phyloP scores from a whole-genome alignment of 1,139 yeast genomes.

The Diutina ranongensis region DNA sequence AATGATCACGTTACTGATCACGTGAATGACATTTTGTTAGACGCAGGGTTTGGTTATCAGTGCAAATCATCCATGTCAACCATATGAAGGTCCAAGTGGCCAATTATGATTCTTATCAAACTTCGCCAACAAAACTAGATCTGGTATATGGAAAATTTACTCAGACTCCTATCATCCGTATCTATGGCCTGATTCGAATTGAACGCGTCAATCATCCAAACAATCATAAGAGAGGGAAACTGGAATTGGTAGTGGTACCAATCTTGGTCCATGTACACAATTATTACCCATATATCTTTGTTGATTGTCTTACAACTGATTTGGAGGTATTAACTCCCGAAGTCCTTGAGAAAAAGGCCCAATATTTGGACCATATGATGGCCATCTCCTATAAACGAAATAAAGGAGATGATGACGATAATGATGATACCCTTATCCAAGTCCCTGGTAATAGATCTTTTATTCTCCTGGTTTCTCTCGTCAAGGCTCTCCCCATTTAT shows the following conservation, averaged over 20 bases:
- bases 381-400: slow-evolving; percentile 8
- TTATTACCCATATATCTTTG: slow-evolving; percentile 67
- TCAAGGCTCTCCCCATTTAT: slow-evolving; percentile 73
- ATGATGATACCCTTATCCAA: slow-evolving; percentile 9
- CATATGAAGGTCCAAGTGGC: slow-evolving; percentile 31
- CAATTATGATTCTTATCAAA: slow-evolving; percentile 56
- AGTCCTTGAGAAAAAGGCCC: slow-evolving; percentile 6
- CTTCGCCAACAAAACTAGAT: slow-evolving; percentile 23
- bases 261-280: slow-evolving; percentile 66
- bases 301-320: slow-evolving; percentile 27
- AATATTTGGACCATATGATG: slow-evolving; percentile 8
- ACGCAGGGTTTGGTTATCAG: no score
- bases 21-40: neutral
- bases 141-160: slow-evolving; percentile 20
- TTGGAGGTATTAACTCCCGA: slow-evolving; percentile 9
- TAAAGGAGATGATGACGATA: slow-evolving; percentile 9
- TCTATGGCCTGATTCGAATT: slow-evolving; percentile 49
- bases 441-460: slow-evolving; percentile 20
- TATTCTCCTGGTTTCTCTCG: slow-evolving; percentile 56
- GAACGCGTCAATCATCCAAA: slow-evolving; percentile 6
- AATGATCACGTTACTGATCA: no score
- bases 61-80: slow-evolving; percentile 7
- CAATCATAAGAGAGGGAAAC: slow-evolving; percentile 10
- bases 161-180: slow-evolving; percentile 63
- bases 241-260: slow-evolving; percentile 25